A percentile compares a stretch with the other conserved stretches of the same genome.
phyloP scores from a whole-genome alignment of 2,329 filamentous ascomycete genomes.

The Aspergillus pseudotamarii region DNA sequence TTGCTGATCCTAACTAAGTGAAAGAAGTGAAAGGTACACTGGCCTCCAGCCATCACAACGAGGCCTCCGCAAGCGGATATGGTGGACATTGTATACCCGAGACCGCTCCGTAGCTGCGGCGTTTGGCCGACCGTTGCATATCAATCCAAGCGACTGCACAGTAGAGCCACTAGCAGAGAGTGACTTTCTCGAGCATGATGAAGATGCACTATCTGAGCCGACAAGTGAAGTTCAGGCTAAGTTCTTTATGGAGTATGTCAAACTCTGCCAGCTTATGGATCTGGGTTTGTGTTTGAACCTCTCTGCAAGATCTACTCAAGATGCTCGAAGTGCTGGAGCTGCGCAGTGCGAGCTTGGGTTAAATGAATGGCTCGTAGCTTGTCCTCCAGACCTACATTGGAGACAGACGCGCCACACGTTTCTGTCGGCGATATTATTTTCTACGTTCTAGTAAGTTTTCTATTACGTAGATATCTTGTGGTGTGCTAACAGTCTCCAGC shows the following conservation, averaged over 20 bases:
- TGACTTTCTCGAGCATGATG: constrained; percentile 16
- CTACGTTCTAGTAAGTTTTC: constrained; percentile 13
- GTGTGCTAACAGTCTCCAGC: constrained; percentile 3
- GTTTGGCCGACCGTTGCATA: constrained; percentile 19
- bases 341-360: constrained; percentile 18
- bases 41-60: constrained; percentile 5
- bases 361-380: constrained; percentile 17
- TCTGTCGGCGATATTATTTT: constrained; percentile 13
- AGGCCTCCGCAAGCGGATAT: constrained; percentile 16
- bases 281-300: constrained; percentile 15
- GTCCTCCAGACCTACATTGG: constrained; percentile 15
- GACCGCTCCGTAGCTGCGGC: constrained; percentile 20
- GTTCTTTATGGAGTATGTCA: constrained; percentile 19
- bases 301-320: constrained; percentile 11
- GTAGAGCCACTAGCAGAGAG: constrained; percentile 9
- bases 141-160: constrained; percentile 14
- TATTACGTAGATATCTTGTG: too few relatives aligned
- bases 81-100: constrained; percentile 21
- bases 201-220: background rate
- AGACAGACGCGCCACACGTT: constrained; percentile 13
- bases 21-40: constrained; percentile 14
- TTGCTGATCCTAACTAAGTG: background rate
- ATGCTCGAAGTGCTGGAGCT: constrained; percentile 6
- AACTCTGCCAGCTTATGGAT: constrained; percentile 20
- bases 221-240: background rate